These are phyloP conservation scores for Xerocomellus chrysenteron DNA, from an alignment of 768 basidiomycete genomes.

Conservation along the genomic window DNA sequence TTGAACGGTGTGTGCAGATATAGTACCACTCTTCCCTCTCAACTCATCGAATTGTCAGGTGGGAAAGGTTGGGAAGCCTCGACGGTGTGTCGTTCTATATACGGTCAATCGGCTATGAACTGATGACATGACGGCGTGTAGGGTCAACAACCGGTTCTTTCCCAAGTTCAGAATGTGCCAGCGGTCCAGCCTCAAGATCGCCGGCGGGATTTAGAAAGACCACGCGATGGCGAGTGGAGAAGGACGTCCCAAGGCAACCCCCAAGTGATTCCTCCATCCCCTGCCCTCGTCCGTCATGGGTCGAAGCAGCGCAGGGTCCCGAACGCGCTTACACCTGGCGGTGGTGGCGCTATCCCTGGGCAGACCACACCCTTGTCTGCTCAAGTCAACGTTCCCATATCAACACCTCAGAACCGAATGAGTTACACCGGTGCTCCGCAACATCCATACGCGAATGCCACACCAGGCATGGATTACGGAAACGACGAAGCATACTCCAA, in stretches of 20 bases:
- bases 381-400: constrained; percentile 70
- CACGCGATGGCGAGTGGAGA: constrained; percentile 61
- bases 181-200: constrained; percentile 53
- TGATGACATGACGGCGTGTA: constrained; percentile 25
- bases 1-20: constrained; percentile 61
- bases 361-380: constrained; percentile 74
- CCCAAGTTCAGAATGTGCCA: constrained; percentile 60
- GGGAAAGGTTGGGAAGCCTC: constrained; percentile 95
- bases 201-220: constrained; percentile 51
- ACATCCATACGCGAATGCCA: constrained; percentile 71
- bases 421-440: constrained; percentile 42
- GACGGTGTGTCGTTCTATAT: constrained; percentile 48
- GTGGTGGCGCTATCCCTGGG: constrained; percentile 46
- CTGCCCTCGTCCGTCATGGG: constrained; percentile 73
- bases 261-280: constrained; percentile 66
- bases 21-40: neutral
- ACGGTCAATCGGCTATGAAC: neutral
- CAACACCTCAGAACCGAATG: constrained; percentile 49
- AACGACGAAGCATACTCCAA: constrained; percentile 60
- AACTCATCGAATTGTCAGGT: constrained; percentile 40
- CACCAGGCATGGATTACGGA: constrained; percentile 59
- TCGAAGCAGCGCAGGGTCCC: constrained; percentile 71
- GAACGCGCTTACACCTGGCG: constrained; percentile 55
- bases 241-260: constrained; percentile 57
- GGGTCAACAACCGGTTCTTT: constrained; percentile 64